phyloP scores from a whole-genome alignment of 2,329 filamentous ascomycete genomes.

The Penicillium psychrosexuale region DNA sequence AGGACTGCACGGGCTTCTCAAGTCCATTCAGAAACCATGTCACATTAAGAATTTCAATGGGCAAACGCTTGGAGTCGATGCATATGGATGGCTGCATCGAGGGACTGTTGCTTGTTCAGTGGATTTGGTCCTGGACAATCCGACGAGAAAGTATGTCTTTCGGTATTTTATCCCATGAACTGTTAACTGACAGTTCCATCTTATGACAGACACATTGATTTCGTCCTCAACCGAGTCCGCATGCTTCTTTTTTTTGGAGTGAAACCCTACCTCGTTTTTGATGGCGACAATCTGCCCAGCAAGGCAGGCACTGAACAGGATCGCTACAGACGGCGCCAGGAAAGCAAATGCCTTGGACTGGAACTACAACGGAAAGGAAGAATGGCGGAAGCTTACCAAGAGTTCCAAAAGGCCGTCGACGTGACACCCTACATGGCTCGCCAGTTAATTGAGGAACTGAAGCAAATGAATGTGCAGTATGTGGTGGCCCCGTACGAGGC shows the following conservation, averaged over 20 bases:
- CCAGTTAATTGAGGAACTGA: slow-evolving; percentile 85
- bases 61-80: slow-evolving; percentile 89
- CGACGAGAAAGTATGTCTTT: slow-evolving; percentile 70
- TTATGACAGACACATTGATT: slow-evolving; percentile 72
- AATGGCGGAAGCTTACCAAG: slow-evolving; percentile 71
- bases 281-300: slow-evolving; percentile 91
- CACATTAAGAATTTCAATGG: slow-evolving; percentile 84
- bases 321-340: slow-evolving; percentile 69
- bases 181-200: slow-evolving; percentile 19
- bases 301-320: slow-evolving; percentile 83
- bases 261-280: slow-evolving; percentile 92
- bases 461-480: slow-evolving; percentile 74
- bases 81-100: slow-evolving; percentile 96
- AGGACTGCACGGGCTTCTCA: slow-evolving; percentile 87
- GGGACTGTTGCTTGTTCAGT: slow-evolving; percentile 86
- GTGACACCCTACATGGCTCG: slow-evolving; percentile 95
- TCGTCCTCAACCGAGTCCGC: slow-evolving; percentile 81
- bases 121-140: slow-evolving; percentile 83
- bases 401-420: slow-evolving; percentile 93
- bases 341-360: slow-evolving; percentile 70
- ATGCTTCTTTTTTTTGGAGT: slow-evolving; percentile 95
- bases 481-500: slow-evolving; percentile 96
- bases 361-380: slow-evolving; percentile 81
- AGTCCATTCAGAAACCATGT: slow-evolving; percentile 89
- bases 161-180: not conserved